Evolutionary conservation across 768 basidiomycete genomes (phyloP), one percentile per base, ranked within the genome.

Genomic region (Austroboletus festivus): DNA sequence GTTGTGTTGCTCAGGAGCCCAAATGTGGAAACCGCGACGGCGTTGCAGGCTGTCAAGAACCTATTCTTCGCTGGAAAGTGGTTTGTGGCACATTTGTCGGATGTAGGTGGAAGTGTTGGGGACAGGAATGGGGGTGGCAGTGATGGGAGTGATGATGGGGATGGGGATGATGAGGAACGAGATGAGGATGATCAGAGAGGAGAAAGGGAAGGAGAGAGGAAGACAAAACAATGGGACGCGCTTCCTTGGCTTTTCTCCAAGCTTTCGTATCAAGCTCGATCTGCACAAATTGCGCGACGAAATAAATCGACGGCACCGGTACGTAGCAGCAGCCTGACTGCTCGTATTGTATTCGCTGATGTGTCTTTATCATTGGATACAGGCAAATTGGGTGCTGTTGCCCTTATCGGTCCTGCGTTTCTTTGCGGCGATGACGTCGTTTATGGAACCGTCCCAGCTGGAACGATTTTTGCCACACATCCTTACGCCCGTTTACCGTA

Each of bases 211-310:
- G 64, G 70, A 47, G 38, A 60, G 16, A 28, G 68, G 6, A 47
- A 42, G 31, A 37, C 31, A 11, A 42, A 6, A n/a, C 47, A n/a
- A 42, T 41, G 57, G 16, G 76, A 85, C 56, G 85, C 85, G 0
- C 71, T 97, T 2, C 80, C 89, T 0, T 98, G 95, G 93, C 68
- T 99, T 28, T 97, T 98, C 74, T 93, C 93, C 20, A 89, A 89
- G 61, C 72, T 98, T 18, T 97, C 95, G 0, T 94, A 89, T 65
- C 87, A 93, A 61, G 79, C 85, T 10, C 80, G 82, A 28, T 85
- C 86, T 5, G 84, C 86, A 5, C 81, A 87, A 59, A 85, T 90
- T 47, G 76, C 77, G 6, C 78, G 88, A 42, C 73, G 84, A 22
- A 86, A 79, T 55, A 76, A 74, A 47, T 68, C 77, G 7, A 63